These are phyloP conservation scores for Saturnispora besseyi DNA, from an alignment of 805 yeast species.

Conservation along the genomic window DNA sequence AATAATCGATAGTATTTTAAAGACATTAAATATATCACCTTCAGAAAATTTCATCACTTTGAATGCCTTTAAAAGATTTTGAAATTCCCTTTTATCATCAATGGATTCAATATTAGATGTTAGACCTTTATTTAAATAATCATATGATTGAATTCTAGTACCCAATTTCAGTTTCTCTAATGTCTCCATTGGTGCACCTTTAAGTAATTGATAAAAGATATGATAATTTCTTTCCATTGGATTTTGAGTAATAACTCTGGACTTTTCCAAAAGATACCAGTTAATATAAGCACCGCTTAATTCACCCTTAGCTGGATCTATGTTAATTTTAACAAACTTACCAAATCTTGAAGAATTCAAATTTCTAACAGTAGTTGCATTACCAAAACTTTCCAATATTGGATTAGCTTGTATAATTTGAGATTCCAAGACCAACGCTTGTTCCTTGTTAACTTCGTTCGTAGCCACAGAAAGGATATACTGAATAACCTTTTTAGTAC, in stretches of 20 bases:
- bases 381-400: constrained; percentile 91
- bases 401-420: constrained; percentile 93
- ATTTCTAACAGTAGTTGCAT: constrained; percentile 90
- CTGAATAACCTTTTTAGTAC: constrained; percentile 89
- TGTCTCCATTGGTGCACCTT: constrained; percentile 50
- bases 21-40: constrained; percentile 47
- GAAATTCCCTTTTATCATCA: constrained; percentile 66
- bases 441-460: constrained; percentile 17
- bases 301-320: constrained; percentile 40
- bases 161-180: constrained; percentile 39
- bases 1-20: constrained; percentile 62
- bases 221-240: constrained; percentile 83
- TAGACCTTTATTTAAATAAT: constrained; percentile 48
- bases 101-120: constrained; percentile 57
- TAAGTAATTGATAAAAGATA: constrained; percentile 77
- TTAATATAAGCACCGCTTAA: constrained; percentile 88
- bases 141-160: constrained; percentile 34
- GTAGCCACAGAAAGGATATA: constrained; percentile 72
- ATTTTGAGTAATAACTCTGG: constrained; percentile 78
- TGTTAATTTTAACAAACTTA: constrained; percentile 79
- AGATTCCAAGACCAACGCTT: constrained; percentile 52
- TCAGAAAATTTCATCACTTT: constrained; percentile 60
- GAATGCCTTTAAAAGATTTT: constrained; percentile 55
- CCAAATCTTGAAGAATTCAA: constrained; percentile 96
- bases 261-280: constrained; percentile 89